Evolutionary conservation across 2,329 filamentous ascomycete genomes (phyloP), one percentile per base, ranked within the genome.

Genomic region (Chrysoporthe deuterocubensis): DNA sequence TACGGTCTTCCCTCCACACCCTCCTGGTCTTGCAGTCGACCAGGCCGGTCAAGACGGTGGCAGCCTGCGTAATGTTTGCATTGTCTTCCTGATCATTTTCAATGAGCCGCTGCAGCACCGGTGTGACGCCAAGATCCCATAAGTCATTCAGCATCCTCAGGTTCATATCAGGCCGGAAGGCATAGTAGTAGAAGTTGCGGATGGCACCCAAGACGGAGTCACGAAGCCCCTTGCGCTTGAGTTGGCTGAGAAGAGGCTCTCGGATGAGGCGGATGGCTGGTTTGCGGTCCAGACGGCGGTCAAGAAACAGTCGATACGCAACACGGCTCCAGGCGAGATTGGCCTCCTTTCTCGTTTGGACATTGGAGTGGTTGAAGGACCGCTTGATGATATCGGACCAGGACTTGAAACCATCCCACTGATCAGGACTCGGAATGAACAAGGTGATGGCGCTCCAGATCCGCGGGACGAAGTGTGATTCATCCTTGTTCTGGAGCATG

Each of bases 401-500:
- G 6, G 86, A 83, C 40, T 84, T 86, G 70, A 93, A 89, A 74
- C 91, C 87, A 43, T 90, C 84, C 92, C 95, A 98, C 80, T 76
- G 89, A 71, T 81, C 88, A 74, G 82, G 89, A 78, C 80, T 88
- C 80, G 91, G 89, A 60, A 97, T 82, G 66, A 97, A 88, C 1
- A 97, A 84, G 7, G 95, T 88, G 2, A 97, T 83, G 46, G 93
- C 87, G 68, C 92, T 91, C 95, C 95, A 98, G 32, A 98, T 92
- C 71, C 94, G 92, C 6, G 96, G 94, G 0, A 97, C 94, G 50
- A 88, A 83, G 0, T 84, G 78, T 11, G 87, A 87, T 32, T 87
- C 85, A 14, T 89, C 85, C 71, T 84, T 89, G 61, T 86, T 83
- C 71, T 89, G 86, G 37, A 90, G 83, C 89, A 96, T 92, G 13